phyloP scores from a whole-genome alignment of 148 eudicot genomes.

The Fagopyrum homotropicum region DNA sequence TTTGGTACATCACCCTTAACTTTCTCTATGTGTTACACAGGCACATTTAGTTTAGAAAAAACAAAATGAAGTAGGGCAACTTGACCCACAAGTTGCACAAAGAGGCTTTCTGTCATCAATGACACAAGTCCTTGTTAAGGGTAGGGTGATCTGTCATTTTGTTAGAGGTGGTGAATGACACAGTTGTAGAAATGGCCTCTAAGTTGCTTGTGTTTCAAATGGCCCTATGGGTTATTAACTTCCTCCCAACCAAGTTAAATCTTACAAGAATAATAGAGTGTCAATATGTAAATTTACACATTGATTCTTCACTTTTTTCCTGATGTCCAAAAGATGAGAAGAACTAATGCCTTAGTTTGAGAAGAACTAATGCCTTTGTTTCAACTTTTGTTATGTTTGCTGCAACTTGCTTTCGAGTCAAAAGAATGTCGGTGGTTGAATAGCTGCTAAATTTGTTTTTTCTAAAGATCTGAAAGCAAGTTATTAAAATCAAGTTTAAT shows the following conservation, averaged over 20 bases:
- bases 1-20: background rate
- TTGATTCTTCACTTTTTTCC: background rate
- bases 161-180: background rate
- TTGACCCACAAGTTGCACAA: background rate
- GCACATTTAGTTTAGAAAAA: background rate
- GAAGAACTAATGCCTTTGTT: background rate
- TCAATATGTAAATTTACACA: background rate
- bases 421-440: background rate
- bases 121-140: background rate
- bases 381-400: background rate
- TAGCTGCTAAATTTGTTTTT: background rate
- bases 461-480: background rate
- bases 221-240: background rate
- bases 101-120: background rate
- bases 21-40: background rate
- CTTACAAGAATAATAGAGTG: background rate
- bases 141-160: background rate
- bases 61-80: background rate
- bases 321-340: too few relatives aligned
- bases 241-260: background rate
- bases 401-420: background rate
- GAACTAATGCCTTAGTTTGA: background rate
- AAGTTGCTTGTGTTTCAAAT: too few relatives aligned
- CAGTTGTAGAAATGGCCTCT: background rate
- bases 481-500: background rate